Conservation (phyloP, 805 yeast species). For the Alloascoidea africana region DNA sequence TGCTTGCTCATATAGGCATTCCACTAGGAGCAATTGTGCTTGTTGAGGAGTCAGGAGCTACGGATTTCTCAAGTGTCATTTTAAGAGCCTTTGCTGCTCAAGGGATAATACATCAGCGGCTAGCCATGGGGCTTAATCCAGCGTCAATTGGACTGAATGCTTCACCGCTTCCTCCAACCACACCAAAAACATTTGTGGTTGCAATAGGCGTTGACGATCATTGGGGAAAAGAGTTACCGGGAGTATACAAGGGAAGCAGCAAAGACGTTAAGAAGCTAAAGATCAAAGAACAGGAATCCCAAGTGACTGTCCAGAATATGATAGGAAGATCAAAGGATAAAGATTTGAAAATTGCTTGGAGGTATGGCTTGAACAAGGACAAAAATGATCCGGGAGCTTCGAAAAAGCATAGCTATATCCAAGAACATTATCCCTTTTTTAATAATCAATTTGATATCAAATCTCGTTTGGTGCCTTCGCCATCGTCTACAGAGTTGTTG, state of each 20-base stretch:
- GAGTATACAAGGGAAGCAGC: conserved; percentile 52
- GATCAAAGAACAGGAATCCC: conserved; percentile 40
- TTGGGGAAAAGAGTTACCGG: conserved; percentile 67
- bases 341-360: conserved; percentile 86
- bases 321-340: conserved; percentile 15
- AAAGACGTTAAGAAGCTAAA: conserved; percentile 49
- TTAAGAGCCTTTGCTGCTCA: conserved; percentile 60
- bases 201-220: conserved; percentile 40
- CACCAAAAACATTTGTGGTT: conserved; percentile 39
- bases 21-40: conserved; percentile 64
- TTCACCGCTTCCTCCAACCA: conserved; percentile 11
- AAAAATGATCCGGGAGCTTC: conserved; percentile 14
- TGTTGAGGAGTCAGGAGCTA: conserved; percentile 73
- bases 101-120: conserved; percentile 41
- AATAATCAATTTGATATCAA: conserved; percentile 66
- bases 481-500: conserved; percentile 36
- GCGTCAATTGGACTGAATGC: conserved; percentile 20
- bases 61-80: conserved; percentile 69
- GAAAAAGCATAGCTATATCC: conserved; percentile 25
- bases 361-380: conserved; percentile 43
- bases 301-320: conserved; percentile 55
- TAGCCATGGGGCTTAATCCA: conserved; percentile 17
- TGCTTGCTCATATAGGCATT: conserved; percentile 69
- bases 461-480: conserved; percentile 49
- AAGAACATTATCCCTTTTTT: too few relatives aligned